Evolutionary conservation across 73 alveolate genomes (phyloP).

Genomic region (Halteria grandinella): DNA sequence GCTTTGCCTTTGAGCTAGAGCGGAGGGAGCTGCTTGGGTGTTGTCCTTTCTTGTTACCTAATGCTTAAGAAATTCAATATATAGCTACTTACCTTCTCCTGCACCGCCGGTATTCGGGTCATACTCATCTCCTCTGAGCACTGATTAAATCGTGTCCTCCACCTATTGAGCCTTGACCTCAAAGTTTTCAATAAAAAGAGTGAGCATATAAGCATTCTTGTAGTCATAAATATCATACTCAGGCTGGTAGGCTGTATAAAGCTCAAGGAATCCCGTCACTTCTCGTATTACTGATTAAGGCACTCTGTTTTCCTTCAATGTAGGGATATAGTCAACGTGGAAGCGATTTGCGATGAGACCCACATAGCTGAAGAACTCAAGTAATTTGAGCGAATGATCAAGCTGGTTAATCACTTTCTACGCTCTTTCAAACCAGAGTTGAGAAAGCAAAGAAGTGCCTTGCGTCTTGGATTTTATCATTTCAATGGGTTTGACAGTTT

Average conservation of each 20-base stretch:
- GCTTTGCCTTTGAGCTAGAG: slow-evolving; percentile 8
- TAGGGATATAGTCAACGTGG: slow-evolving; percentile 36
- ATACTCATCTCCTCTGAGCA: background rate
- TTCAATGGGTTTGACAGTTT: slow-evolving; percentile 43
- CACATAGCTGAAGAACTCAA: slow-evolving; percentile 31
- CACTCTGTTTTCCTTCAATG: too few species aligned
- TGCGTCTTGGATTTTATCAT: slow-evolving; percentile 18
- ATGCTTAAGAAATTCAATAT: background rate
- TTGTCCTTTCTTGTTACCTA: background rate
- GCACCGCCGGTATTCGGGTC: background rate
- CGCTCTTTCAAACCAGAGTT: slow-evolving; percentile 68
- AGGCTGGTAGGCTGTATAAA: slow-evolving; percentile 10
- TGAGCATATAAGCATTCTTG: slow-evolving; percentile 12
- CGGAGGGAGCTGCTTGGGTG: slow-evolving; percentile 25
- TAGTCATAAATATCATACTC: slow-evolving; percentile 44
- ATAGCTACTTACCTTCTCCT: slow-evolving; percentile 15
- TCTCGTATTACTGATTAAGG: slow-evolving; percentile 23
- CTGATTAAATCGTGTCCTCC: slow-evolving; percentile 10
- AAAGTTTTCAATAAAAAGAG: slow-evolving; percentile 40
- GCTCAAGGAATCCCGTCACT: slow-evolving; percentile 4
- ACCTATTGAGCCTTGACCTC: slow-evolving; percentile 33
- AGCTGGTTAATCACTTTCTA: slow-evolving; percentile 14
- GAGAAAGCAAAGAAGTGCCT: background rate
- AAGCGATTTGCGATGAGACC: slow-evolving; percentile 20
- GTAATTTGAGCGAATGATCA: slow-evolving; percentile 1